phyloP scores from a whole-genome alignment of 2,329 filamentous ascomycete genomes.

The Talaromyces pinophilus region DNA sequence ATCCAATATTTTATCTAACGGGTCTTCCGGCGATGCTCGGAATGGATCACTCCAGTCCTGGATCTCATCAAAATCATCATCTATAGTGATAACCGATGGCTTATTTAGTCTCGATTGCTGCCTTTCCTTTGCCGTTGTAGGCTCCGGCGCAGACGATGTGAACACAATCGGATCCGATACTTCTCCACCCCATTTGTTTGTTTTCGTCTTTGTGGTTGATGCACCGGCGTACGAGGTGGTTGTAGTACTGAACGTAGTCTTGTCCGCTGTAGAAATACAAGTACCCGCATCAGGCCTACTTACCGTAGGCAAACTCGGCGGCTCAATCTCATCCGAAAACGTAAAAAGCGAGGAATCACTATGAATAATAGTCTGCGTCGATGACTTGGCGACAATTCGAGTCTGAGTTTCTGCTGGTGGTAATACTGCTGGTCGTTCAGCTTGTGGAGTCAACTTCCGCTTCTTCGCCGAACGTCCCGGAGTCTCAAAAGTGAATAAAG shows the following conservation, averaged over 20 bases:
- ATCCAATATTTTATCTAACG: conserved; percentile 32
- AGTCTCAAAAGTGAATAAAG: conserved; percentile 23
- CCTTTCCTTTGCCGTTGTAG: conserved; percentile 14
- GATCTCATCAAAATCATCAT: conserved; percentile 41
- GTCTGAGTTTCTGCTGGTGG: background rate
- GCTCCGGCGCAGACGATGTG: conserved; percentile 44
- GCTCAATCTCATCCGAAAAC: conserved; percentile 22
- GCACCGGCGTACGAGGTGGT: background rate
- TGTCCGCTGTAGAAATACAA: background rate
- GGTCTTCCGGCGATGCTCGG: conserved; percentile 26
- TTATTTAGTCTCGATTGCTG: background rate
- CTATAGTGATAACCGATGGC: conserved; percentile 35
- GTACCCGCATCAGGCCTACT: background rate
- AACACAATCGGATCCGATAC: conserved; percentile 47
- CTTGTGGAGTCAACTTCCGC: conserved; percentile 16
- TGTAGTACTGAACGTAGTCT: background rate
- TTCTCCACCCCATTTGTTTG: conserved; percentile 27
- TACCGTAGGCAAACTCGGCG: conserved; percentile 1
- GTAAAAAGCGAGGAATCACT: conserved; percentile 20
- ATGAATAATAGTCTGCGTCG: conserved; percentile 5
- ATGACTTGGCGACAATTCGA: background rate
- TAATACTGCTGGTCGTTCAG: background rate
- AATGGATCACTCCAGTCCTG: conserved; percentile 40
- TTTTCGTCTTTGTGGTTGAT: conserved; percentile 15
- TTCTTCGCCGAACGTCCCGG: conserved; percentile 18